Percentiles rank a stretch among this genome's conserved stretches.
Conservation (phyloP, 257 asterid genomes). For the Jacaranda copaia region DNA sequence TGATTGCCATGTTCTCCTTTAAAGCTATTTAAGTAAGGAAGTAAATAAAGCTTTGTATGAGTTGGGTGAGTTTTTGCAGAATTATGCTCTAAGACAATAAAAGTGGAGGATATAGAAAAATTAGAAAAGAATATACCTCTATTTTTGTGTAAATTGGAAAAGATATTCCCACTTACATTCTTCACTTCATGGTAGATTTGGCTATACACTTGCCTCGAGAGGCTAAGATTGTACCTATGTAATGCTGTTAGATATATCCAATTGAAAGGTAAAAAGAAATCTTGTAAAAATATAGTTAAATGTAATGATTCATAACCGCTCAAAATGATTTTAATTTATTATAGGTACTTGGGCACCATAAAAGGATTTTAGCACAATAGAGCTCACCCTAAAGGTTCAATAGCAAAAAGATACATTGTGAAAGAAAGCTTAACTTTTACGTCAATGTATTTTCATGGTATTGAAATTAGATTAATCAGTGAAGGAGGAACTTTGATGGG, state of each 20-base stretch:
- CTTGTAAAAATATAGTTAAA: no score
- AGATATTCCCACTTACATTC: constrained; percentile 1
- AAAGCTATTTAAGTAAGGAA: no score
- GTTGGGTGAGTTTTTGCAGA: constrained; percentile 21
- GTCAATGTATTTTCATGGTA: constrained; percentile 1
- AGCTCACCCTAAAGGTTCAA: background rate
- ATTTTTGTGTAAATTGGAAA: constrained; percentile 30
- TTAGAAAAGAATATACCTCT: background rate
- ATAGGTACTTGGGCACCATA: constrained; percentile 9
- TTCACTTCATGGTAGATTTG: constrained; percentile 30
- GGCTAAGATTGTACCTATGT: background rate
- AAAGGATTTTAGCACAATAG: background rate
- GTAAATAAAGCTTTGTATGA: background rate
- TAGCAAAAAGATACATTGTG: no score
- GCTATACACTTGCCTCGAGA: constrained; percentile 23
- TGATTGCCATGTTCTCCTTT: no score
- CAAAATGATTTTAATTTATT: no score
- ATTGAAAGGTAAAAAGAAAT: no score
- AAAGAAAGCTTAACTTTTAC: background rate
- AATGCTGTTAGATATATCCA: no score
- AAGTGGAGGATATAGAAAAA: background rate
- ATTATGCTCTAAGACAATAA: constrained; percentile 31
- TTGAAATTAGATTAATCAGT: background rate
- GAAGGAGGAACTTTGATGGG: constrained; percentile 11
- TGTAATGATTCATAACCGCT: no score